phyloP scores from a whole-genome alignment of 148 eudicot genomes.

The Arctostaphylos glauca region DNA sequence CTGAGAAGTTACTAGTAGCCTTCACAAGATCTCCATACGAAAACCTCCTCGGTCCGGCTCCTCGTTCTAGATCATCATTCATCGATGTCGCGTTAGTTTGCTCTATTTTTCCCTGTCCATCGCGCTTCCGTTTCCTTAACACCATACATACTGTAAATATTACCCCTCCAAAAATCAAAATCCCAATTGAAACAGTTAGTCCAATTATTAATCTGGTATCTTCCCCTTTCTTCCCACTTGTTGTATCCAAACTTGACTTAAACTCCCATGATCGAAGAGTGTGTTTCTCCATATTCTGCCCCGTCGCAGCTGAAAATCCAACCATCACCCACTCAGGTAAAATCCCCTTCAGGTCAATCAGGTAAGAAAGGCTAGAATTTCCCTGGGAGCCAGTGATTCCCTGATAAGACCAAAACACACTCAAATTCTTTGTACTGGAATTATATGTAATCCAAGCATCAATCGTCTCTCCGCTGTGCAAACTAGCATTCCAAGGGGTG shows the following conservation, averaged over 20 bases:
- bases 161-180: constrained; percentile 8
- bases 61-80: background rate
- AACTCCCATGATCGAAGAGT: too few relatives aligned
- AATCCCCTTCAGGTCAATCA: constrained; percentile 36
- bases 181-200: constrained; percentile 18
- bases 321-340: constrained; percentile 23
- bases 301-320: too few relatives aligned
- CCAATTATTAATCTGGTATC: constrained; percentile 16
- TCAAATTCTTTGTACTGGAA: constrained; percentile 36
- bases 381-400: background rate
- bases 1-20: constrained; percentile 26
- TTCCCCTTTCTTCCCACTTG: background rate
- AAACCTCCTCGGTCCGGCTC: constrained; percentile 28
- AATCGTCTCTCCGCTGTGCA: constrained; percentile 37
- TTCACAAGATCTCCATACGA: constrained; percentile 15
- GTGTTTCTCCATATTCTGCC: too few relatives aligned
- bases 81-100: constrained; percentile 7
- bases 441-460: constrained; percentile 47
- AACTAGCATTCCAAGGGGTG: constrained; percentile 44
- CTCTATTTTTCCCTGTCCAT: background rate
- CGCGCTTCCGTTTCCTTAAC: background rate
- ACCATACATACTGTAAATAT: too few relatives aligned
- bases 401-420: constrained; percentile 40
- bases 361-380: constrained; percentile 38
- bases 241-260: background rate